Evolutionary conservation across 208 protist genomes (phyloP).

Genomic region (Angomonas desouzai): DNA sequence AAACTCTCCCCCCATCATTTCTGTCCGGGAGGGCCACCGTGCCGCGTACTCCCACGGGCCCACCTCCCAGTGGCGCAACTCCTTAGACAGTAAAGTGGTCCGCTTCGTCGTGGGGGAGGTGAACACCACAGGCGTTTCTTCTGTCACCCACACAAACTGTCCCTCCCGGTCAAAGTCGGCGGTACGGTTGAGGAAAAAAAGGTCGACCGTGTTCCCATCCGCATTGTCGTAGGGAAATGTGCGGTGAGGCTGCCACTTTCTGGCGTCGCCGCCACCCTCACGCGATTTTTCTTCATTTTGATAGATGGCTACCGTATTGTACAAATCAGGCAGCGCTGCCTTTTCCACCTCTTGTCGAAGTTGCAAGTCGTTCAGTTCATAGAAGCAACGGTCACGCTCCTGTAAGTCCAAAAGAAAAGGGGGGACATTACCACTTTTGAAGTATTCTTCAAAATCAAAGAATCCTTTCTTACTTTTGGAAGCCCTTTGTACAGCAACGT

Average conservation of each 20-base stretch:
- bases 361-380: conserved; percentile 56
- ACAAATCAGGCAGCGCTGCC: conserved; percentile 17
- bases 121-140: background rate
- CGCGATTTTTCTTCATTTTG: conserved; percentile 49
- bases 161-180: conserved; percentile 1
- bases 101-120: conserved; percentile 4
- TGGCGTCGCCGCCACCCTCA: background rate
- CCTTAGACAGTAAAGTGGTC: conserved; percentile 17
- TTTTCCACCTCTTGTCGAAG: conserved; percentile 38
- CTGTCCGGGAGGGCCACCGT: conserved; percentile 40
- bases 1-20: conserved; percentile 21
- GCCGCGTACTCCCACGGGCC: conserved; percentile 57
- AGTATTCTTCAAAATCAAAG: conserved; percentile 54
- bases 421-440: conserved; percentile 30
- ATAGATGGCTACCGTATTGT: conserved; percentile 31
- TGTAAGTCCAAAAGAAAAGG: conserved; percentile 52
- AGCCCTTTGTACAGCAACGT: background rate
- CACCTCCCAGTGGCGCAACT: conserved; percentile 50
- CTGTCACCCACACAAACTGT: conserved; percentile 49
- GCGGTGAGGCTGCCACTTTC: conserved; percentile 38
- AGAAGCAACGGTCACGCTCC: conserved; percentile 54
- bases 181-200: conserved; percentile 29
- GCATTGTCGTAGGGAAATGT: conserved; percentile 64
- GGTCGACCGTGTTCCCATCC: conserved; percentile 38
- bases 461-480: conserved; percentile 10